Evolutionary conservation across 2,329 filamentous ascomycete genomes (phyloP), one percentile per base, ranked within the genome.

Genomic region (Magnaporthiopsis poae): DNA sequence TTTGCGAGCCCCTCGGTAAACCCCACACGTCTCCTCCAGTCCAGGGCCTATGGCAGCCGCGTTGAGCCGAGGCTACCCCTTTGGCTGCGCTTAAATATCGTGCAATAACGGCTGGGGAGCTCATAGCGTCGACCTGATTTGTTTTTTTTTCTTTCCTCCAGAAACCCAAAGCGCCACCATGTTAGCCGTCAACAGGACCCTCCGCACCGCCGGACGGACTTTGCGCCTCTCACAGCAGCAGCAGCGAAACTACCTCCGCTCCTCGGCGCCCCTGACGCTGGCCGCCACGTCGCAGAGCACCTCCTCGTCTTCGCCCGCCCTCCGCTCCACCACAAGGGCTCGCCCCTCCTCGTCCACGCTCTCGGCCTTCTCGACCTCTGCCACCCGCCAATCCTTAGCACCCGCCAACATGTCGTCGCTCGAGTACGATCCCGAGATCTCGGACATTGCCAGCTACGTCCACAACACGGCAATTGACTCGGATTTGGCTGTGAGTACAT

Each of bases 401-500:
- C 81, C 83, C 72, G 21, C 21, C 46, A 80, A 83, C 72, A 75
- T 79, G 77, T 77, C 85, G 74, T 76, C 81, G 61, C 76, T 81
- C 73, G 84, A 88, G 72, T 97, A 94, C 79, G 94, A 98, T 77
- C 87, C 90, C 70, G 94, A 97, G 81, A 95, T 98, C 79, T 88
- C 88, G 78, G 93, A 98, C 77, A 96, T 99, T 83, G 94, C 94
- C 69, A 87, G 85, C 80, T 99, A 97, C 80, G 90, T 98, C 76
- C 91, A 96, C 84, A 91, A 93, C 77, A 94, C 93, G 79, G 85
- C 91, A 67, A 90, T 98, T 75, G 84, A 94, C 73, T 98, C 94
- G 36, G 91, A 96, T 71, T 85, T 99, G 74, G 95, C 95, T 76
- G 93, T 97, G 84, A 80, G 92, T 81, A 8, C 12, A 9, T 9